Evolutionary conservation across 2,329 filamentous ascomycete genomes (phyloP), one percentile per base, ranked within the genome.

Genomic region (Teratosphaeria pseudoeucalypti): DNA sequence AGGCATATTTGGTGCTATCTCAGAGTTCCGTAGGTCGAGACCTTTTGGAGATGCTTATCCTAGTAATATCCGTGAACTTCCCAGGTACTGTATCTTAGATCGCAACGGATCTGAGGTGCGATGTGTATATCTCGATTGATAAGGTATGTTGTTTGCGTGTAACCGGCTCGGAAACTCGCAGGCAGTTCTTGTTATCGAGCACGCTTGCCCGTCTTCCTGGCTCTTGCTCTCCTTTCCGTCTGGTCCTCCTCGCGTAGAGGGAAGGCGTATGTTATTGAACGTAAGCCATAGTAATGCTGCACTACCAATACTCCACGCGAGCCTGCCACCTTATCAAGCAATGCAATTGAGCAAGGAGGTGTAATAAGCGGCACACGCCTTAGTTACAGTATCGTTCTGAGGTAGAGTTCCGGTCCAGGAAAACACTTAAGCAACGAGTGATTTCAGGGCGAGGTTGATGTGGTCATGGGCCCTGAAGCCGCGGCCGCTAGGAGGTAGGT

Each of bases 1-100:
- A 61, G 84, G 83, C 84, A 87, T 84, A n/a, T 27, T 63, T n/a
- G 43, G 43, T 10, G 43, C n/a, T 49, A 3, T 1, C 47, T 16
- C 16, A 27, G 49, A 23, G 37, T 57, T 10, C 19, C 6, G 29
- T 59, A n/a, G 54, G 37, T 49, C 34, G 26, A 39, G 26, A 27
- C 14, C 10, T n/a, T 14, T 52, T 29, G 57, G 47, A 53, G 47
- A 26, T 52, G 37, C 11, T 19, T 32, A 59, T 47, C 58, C 39
- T 34, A 6, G n/a, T 52, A 23, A 23, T 34, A 26, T 14, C 37
- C 37, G 2, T 27, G 16, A 10, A 37, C 27, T 16, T 39, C n/a
- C 11, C 27, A 52, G 39, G 55, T 57, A 49, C 3, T 6, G 23
- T 19, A n/a, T 32, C 12, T 14, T 7, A 32, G 23, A 43, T 43